A percentile compares a stretch with the other conserved stretches of the same genome.
These are phyloP conservation scores for Begonia fuchsioides DNA, from an alignment of 306 rosid species.

Conservation along the genomic window DNA sequence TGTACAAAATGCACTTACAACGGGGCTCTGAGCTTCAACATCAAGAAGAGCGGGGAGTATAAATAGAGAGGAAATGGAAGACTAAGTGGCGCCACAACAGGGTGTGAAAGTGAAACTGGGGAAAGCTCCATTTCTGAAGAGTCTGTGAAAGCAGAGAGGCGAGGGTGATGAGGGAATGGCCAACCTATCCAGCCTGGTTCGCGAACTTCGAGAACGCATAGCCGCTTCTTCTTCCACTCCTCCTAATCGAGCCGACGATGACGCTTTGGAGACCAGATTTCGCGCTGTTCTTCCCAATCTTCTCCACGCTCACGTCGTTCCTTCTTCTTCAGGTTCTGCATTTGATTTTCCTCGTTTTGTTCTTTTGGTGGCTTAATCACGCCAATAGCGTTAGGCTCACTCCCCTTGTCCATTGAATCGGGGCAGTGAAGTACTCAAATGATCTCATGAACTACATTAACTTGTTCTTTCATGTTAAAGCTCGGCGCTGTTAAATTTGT, in stretches of 20 bases:
- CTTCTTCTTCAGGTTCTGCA: slow-evolving; percentile 47
- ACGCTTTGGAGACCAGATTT: slow-evolving; percentile 52
- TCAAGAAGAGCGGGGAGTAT: not conserved
- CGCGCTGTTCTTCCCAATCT: slow-evolving; percentile 81
- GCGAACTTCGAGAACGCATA: slow-evolving; percentile 69
- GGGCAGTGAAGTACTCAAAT: too few species aligned
- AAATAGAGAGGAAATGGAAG: not conserved
- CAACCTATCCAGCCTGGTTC: slow-evolving; percentile 54
- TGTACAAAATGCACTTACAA: too few species aligned
- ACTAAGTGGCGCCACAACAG: not conserved
- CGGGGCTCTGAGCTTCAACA: too few species aligned
- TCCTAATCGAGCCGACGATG: slow-evolving; percentile 30
- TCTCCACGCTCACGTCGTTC: slow-evolving; percentile 44
- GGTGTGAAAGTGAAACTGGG: not conserved
- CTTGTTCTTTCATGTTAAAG: too few species aligned
- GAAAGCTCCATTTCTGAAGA: slow-evolving; percentile 5
- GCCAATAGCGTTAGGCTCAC: too few species aligned
- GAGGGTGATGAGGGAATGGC: slow-evolving; percentile 18
- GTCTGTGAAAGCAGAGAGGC: slow-evolving; percentile 7
- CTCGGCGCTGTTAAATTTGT: too few species aligned
- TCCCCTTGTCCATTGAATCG: too few species aligned
- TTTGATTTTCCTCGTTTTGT: not conserved
- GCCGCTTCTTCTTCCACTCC: slow-evolving; percentile 56
- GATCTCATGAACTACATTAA: too few species aligned
- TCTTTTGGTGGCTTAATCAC: not conserved